These are phyloP conservation scores for Lepidium africanum DNA, from an alignment of 345 rosid species.

Conservation along the genomic window DNA sequence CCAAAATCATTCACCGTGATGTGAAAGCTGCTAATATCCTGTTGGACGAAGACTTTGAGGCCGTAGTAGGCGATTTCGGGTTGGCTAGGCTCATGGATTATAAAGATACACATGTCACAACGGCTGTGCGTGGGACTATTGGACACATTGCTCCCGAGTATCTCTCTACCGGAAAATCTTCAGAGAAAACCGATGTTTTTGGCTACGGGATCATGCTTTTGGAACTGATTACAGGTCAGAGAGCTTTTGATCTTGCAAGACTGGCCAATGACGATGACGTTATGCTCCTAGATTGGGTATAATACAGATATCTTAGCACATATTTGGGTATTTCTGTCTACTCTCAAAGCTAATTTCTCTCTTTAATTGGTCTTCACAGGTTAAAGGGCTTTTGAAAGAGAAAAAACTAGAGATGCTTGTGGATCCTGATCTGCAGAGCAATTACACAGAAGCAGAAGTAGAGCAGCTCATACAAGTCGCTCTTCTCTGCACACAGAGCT, in stretches of 20 bases:
- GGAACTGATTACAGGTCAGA: constrained; percentile 89
- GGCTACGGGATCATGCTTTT: constrained; percentile 95
- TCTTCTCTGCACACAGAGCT: constrained; percentile 82
- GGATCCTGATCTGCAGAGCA: constrained; percentile 77
- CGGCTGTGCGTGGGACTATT: constrained; percentile 91
- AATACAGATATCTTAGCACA: background rate
- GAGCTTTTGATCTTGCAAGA: constrained; percentile 95
- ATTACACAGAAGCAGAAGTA: constrained; percentile 68
- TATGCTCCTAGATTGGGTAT: constrained; percentile 95
- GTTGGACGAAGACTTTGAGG: constrained; percentile 91
- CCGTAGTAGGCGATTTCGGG: constrained; percentile 94
- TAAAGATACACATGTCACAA: constrained; percentile 93
- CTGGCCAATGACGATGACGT: constrained; percentile 89
- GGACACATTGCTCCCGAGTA: constrained; percentile 97
- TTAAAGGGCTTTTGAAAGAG: constrained; percentile 85
- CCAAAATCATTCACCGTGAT: constrained; percentile 92
- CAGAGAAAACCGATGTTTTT: constrained; percentile 94
- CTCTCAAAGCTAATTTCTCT: background rate
- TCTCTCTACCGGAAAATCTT: constrained; percentile 89
- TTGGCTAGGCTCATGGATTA: constrained; percentile 92
- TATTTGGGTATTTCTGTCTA: background rate
- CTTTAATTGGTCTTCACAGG: constrained; percentile 34
- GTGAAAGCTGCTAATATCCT: constrained; percentile 95
- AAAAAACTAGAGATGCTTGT: constrained; percentile 82
- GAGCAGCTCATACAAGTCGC: constrained; percentile 92